Conservation (phyloP, 164 flowering plant genomes). For the Sextonia rubra region DNA sequence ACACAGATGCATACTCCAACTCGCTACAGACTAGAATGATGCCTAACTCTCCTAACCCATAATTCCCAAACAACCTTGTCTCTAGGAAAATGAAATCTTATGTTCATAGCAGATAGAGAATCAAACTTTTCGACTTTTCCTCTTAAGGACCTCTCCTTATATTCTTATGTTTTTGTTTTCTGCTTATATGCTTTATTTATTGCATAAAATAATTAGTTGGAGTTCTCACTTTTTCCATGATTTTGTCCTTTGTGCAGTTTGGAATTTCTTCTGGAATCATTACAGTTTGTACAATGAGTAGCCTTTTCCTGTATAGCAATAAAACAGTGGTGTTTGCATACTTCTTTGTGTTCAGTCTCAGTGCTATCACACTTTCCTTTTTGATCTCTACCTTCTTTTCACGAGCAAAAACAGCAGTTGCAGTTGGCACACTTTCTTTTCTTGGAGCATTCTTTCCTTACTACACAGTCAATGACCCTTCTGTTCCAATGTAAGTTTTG, state of each 20-base stretch:
- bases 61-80: too few species aligned
- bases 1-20: too few species aligned
- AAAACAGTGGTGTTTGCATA: slow-evolving; percentile 82
- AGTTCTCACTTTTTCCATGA: slow-evolving; percentile 14
- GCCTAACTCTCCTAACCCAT: too few species aligned
- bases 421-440: slow-evolving; percentile 96
- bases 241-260: slow-evolving; percentile 53
- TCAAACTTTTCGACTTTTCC: not conserved
- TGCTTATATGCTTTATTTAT: not conserved
- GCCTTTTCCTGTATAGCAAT: slow-evolving; percentile 86
- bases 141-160: not conserved
- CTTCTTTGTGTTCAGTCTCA: slow-evolving; percentile 87
- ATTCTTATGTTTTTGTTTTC: not conserved
- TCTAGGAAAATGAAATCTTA: not conserved
- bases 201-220: not conserved
- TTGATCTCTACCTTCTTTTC: slow-evolving; percentile 88
- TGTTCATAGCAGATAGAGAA: not conserved
- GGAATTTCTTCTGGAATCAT: slow-evolving; percentile 77
- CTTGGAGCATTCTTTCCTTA: slow-evolving; percentile 95
- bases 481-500: slow-evolving; percentile 69
- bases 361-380: slow-evolving; percentile 88
- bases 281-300: slow-evolving; percentile 80
- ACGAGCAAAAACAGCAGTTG: slow-evolving; percentile 96
- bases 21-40: too few species aligned
- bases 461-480: slow-evolving; percentile 80